Evolutionary conservation across 139 green algal species (phyloP), one percentile per base, ranked within the genome.

Genomic region (Chloropicon primus): DNA sequence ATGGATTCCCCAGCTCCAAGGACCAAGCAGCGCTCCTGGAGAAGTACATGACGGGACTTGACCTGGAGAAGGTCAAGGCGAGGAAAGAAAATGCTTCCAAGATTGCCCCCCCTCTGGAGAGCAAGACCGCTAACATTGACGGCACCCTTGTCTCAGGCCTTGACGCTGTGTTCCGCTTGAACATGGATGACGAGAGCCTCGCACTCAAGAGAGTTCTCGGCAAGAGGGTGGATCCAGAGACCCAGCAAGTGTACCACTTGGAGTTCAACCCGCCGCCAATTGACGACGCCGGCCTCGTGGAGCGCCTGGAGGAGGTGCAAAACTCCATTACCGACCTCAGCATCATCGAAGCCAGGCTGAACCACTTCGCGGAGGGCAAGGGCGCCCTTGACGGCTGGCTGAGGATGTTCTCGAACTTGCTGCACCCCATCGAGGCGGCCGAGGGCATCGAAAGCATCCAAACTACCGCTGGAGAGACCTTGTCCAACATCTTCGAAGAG

Each of bases 1-100:
- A 93, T 41, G 90, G 89, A 24, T 94, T 90, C 82, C 90, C 90
- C 0, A 76, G 77, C 26, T 92, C 80, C 25, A 26, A 72, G 22
- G 24, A 24, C 1, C 85, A 94, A 82, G 85, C 90, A 17, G 76
- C 72, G 28, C 76, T 88, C 72, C 82, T 94, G 27, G 90, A 94
- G 85, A 81, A 79, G n/a, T 83, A 80, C 0, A 83, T 94, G n/a
- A 93, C 90, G 2, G 87, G 87, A 0, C 87, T 94, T 71, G 86
- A 94, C 84, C 78, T 91, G 54, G 81, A 82, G 23, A 62, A 26
- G 71, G 10, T 74, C 17, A 74, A 74, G 71, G 71, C 71, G 71
- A 26, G 71, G 71, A 26, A 74, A 21, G 71, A 26, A 21, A 28
- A 21, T 26, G 23, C 23, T 74, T 74, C 23, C 71, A 74, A 24